These are phyloP conservation scores for Colletotrichum costaricense DNA, from an alignment of 2,329 filamentous ascomycete species.

Conservation along the genomic window DNA sequence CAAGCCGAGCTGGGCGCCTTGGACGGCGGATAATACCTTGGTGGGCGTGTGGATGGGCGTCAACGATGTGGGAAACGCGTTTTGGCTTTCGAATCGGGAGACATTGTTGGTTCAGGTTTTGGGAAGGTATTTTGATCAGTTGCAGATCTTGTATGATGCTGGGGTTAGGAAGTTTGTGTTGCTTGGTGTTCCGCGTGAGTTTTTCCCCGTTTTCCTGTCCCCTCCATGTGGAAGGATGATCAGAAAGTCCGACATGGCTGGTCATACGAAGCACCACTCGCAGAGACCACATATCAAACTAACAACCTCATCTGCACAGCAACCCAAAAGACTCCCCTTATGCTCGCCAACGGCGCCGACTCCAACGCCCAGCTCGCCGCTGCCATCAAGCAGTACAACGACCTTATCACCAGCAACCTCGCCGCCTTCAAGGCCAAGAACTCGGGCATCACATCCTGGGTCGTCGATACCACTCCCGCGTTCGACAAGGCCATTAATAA, in stretches of 20 bases:
- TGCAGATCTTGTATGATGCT: slow-evolving; percentile 54
- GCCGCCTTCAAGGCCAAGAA: slow-evolving; percentile 48
- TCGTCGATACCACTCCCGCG: slow-evolving; percentile 53
- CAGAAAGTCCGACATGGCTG: neutral
- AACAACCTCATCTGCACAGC: slow-evolving; percentile 41
- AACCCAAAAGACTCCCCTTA: slow-evolving; percentile 52
- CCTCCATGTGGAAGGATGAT: neutral
- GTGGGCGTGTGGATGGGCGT: slow-evolving; percentile 66
- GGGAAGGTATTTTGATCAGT: slow-evolving; percentile 54
- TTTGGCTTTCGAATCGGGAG: slow-evolving; percentile 45
- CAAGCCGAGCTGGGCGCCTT: slow-evolving; percentile 48
- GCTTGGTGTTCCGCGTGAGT: slow-evolving; percentile 56
- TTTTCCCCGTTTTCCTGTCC: neutral
- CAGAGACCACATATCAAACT: neutral
- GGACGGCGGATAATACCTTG: slow-evolving; percentile 55
- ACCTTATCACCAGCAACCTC: slow-evolving; percentile 42
- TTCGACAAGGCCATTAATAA: slow-evolving; percentile 56
- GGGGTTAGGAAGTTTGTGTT: slow-evolving; percentile 61
- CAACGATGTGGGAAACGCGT: slow-evolving; percentile 65
- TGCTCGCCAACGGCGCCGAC: slow-evolving; percentile 41
- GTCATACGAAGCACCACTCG: neutral
- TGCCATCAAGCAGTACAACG: slow-evolving; percentile 53
- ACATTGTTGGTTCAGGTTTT: slow-evolving; percentile 50
- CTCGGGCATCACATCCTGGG: slow-evolving; percentile 43
- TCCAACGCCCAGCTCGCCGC: slow-evolving; percentile 44